Percentiles rank a stretch among this genome's conserved stretches.
Conservation (phyloP, 768 basidiomycete genomes). For the Tylopilus plumbeoviolaceoides region DNA sequence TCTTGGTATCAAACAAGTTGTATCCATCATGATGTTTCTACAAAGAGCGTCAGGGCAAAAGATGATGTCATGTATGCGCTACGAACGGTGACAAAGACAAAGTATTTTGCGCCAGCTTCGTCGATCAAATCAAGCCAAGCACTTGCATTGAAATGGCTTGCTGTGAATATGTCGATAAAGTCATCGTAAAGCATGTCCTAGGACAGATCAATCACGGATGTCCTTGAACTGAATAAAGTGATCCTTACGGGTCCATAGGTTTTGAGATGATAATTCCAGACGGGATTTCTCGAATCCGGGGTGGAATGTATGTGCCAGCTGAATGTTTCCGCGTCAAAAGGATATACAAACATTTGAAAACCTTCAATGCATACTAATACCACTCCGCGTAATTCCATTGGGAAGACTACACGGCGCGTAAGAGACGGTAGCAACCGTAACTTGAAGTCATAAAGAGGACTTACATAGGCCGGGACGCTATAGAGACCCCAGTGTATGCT, state of each 20-base stretch:
- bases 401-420: slow-evolving; percentile 32
- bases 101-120: slow-evolving; percentile 57
- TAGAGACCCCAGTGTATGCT: slow-evolving; percentile 51
- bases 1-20: slow-evolving; percentile 50
- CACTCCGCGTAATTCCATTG: slow-evolving; percentile 47
- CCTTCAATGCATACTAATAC: slow-evolving; percentile 42
- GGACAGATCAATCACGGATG: neutral
- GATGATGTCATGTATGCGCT: neutral
- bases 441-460: neutral
- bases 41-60: neutral
- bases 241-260: slow-evolving; percentile 41
- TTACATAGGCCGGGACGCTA: slow-evolving; percentile 43
- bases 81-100: slow-evolving; percentile 51
- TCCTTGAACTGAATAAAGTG: neutral
- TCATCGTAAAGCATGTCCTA: slow-evolving; percentile 53
- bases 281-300: slow-evolving; percentile 34
- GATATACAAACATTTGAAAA: neutral
- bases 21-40: slow-evolving; percentile 66
- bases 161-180: slow-evolving; percentile 53
- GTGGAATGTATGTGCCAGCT: slow-evolving; percentile 41
- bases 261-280: slow-evolving; percentile 47
- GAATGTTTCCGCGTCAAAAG: neutral
- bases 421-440: neutral
- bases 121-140: slow-evolving; percentile 54
- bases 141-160: slow-evolving; percentile 49